A percentile compares a stretch with the other conserved stretches of the same genome.
Evolutionary conservation across 1,284 basidiomycete species (phyloP).

Genomic region (Irpex sp.): DNA sequence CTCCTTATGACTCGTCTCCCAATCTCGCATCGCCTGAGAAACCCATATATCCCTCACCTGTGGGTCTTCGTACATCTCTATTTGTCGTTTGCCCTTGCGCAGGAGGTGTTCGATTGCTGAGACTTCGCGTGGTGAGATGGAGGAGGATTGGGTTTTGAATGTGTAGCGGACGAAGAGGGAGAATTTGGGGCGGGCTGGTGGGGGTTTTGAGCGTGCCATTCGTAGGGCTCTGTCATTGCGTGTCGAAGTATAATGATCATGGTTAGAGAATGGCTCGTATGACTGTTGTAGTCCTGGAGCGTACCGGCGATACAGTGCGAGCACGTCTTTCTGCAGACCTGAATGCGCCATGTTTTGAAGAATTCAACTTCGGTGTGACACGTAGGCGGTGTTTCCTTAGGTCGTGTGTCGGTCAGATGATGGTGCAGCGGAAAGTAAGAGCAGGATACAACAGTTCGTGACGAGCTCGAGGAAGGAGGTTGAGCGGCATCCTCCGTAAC

Average conservation of each 20-base stretch:
- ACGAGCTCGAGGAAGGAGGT: not conserved
- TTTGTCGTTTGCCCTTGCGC: conserved; percentile 54
- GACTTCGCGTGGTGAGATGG: conserved; percentile 58
- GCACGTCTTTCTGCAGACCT: conserved; percentile 65
- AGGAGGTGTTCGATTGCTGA: conserved; percentile 67
- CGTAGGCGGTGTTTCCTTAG: too few relatives aligned
- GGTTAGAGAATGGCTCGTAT: not conserved
- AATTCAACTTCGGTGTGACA: too few relatives aligned
- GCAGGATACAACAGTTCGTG: not conserved
- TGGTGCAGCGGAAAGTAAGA: not conserved
- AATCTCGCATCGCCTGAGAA: conserved; percentile 58
- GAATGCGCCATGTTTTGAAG: conserved; percentile 29
- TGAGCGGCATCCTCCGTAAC: not conserved
- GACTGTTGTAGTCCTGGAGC: conserved; percentile 10
- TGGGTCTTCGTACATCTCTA: conserved; percentile 62
- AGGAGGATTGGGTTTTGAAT: conserved; percentile 57
- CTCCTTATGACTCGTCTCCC: conserved; percentile 36
- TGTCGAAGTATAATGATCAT: not conserved
- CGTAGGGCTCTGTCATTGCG: conserved; percentile 54
- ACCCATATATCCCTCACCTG: conserved; percentile 69
- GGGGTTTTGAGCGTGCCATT: conserved; percentile 64
- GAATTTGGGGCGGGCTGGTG: conserved; percentile 53
- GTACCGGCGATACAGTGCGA: conserved; percentile 68
- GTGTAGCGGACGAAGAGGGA: conserved; percentile 58
- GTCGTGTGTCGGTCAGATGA: too few relatives aligned